A percentile compares a stretch with the other conserved stretches of the same genome.
These are phyloP conservation scores for Fusarium sp. DNA, from an alignment of 2,329 filamentous ascomycete genomes.

Conservation along the genomic window DNA sequence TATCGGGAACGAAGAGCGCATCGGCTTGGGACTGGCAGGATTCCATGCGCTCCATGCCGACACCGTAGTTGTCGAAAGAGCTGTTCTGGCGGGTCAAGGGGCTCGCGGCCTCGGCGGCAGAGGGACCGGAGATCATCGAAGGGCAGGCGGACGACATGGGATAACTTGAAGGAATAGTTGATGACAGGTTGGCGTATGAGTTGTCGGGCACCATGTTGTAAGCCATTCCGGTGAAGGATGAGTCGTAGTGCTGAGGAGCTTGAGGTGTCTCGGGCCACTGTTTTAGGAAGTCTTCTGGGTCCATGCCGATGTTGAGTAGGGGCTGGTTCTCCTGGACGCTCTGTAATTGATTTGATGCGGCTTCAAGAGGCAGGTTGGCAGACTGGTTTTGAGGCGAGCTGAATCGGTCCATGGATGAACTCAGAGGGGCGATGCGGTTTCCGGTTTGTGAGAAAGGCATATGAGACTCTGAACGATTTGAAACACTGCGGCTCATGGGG, in stretches of 20 bases:
- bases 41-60: conserved; percentile 53
- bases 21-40: conserved; percentile 53
- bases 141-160: conserved; percentile 54
- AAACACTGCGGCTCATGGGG: conserved; percentile 59
- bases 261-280: conserved; percentile 37
- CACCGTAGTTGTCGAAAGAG: conserved; percentile 48
- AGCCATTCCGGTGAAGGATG: conserved; percentile 20
- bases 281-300: conserved; percentile 55
- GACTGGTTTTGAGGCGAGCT: conserved; percentile 50
- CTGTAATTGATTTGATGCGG: conserved; percentile 46
- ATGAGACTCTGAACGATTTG: conserved; percentile 54
- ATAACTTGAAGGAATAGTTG: conserved; percentile 42
- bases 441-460: conserved; percentile 53
- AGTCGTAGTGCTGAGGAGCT: conserved; percentile 38
- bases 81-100: conserved; percentile 59
- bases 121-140: conserved; percentile 57
- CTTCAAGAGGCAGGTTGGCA: conserved; percentile 41
- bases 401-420: conserved; percentile 46
- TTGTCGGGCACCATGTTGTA: conserved; percentile 34
- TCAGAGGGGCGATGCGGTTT: conserved; percentile 49
- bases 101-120: conserved; percentile 52
- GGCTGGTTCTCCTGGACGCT: conserved; percentile 51
- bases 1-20: conserved; percentile 28
- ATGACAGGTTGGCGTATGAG: conserved; percentile 23
- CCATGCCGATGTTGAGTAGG: conserved; percentile 51